A percentile compares a stretch with the other conserved stretches of the same genome.
These are phyloP conservation scores for Dimargaris cristalligena DNA, from an alignment of 192 early-diverging fungal species.

Conservation along the genomic window DNA sequence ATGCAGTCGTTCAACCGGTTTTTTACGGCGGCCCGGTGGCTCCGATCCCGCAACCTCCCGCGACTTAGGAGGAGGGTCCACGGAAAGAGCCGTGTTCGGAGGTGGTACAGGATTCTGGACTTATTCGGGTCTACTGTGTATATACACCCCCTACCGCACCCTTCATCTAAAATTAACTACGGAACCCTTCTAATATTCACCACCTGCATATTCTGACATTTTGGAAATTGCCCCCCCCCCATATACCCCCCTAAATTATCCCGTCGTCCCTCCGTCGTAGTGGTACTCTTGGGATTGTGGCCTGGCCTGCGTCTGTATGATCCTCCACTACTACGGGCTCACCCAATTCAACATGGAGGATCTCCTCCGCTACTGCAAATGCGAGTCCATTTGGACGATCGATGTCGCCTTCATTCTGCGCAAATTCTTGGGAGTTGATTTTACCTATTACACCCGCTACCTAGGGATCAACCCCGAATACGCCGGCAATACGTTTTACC, in stretches of 20 bases:
- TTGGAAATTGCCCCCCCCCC: no score
- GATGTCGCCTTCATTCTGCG: constrained; percentile 67
- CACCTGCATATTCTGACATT: no score
- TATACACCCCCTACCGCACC: background rate
- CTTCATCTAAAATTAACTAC: background rate
- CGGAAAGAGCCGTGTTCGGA: no score
- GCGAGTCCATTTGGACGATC: constrained; percentile 75
- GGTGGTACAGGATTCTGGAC: no score
- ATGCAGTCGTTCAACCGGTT: background rate
- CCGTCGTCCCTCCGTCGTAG: no score
- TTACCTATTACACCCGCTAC: constrained; percentile 82
- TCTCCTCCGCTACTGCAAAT: constrained; percentile 32
- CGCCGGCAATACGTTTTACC: constrained; percentile 50
- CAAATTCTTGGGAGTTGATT: constrained; percentile 54
- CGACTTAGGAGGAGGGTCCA: no score
- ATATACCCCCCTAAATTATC: no score
- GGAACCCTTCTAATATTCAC: background rate
- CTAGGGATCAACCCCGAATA: constrained; percentile 67
- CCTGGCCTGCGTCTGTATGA: constrained; percentile 67
- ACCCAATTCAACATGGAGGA: constrained; percentile 34
- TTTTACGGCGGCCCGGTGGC: no score
- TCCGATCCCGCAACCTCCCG: no score
- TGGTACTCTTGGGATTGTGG: constrained; percentile 71
- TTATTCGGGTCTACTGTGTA: no score
- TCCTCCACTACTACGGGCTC: constrained; percentile 42